phyloP scores from a whole-genome alignment of 768 basidiomycete species.

The Kwoniella sp. region DNA sequence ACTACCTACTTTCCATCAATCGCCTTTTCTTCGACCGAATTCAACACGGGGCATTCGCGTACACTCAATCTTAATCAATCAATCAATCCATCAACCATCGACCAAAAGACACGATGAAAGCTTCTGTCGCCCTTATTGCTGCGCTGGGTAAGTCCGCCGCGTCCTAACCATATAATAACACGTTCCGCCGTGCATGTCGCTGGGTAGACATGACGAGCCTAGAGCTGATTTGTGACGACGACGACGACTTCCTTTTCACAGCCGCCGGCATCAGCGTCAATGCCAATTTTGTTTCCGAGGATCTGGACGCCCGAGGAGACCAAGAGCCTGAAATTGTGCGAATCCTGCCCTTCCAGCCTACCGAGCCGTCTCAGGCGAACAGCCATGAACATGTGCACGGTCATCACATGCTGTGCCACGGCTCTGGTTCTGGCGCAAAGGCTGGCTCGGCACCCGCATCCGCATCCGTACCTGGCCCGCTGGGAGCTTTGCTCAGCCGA shows the following conservation, averaged over 20 bases:
- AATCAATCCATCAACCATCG: not conserved
- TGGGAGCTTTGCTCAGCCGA: conserved; percentile 13
- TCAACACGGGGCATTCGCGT: not conserved
- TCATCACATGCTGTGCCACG: not conserved
- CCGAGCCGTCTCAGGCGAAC: conserved; percentile 1
- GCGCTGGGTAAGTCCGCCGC: conserved; percentile 35
- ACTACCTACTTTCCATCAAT: not conserved
- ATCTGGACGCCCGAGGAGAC: not conserved
- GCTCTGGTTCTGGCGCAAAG: not conserved
- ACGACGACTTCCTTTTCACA: not conserved
- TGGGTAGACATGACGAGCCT: too few relatives aligned
- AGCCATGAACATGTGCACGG: not conserved
- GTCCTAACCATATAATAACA: not conserved
- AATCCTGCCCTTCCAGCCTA: not conserved
- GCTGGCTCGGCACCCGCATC: not conserved
- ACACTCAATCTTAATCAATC: too few relatives aligned
- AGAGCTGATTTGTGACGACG: not conserved
- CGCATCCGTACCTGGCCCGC: conserved; percentile 2
- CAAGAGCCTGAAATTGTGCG: conserved; percentile 4
- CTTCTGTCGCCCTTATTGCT: conserved; percentile 28
- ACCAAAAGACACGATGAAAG: conserved; percentile 27
- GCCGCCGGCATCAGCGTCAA: conserved; percentile 24
- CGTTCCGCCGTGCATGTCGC: too few relatives aligned
- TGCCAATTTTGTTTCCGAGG: conserved; percentile 9
- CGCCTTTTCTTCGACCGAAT: too few relatives aligned